These are phyloP conservation scores for Colletotrichum camelliae DNA, from an alignment of 2,329 filamentous ascomycete species.

Conservation along the genomic window DNA sequence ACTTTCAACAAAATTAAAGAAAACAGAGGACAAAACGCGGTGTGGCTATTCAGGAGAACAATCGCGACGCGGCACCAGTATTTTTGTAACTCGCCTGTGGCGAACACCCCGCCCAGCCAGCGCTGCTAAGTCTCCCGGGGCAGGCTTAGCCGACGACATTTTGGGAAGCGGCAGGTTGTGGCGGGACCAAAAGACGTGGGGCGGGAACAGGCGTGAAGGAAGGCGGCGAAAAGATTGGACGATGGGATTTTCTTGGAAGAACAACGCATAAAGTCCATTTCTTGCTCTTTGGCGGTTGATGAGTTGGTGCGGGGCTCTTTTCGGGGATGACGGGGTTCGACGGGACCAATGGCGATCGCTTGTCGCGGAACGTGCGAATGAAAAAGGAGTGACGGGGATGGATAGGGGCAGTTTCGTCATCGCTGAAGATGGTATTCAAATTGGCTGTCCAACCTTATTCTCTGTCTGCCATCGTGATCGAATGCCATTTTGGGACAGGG, in stretches of 20 bases:
- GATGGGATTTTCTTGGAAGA: background rate
- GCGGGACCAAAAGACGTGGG: background rate
- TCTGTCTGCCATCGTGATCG: background rate
- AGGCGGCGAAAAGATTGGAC: background rate
- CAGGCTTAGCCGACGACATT: background rate
- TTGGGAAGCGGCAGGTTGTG: background rate
- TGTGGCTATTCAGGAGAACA: background rate
- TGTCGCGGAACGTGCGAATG: background rate
- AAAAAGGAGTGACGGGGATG: background rate
- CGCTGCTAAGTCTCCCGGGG: background rate
- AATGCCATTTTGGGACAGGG: background rate
- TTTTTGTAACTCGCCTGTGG: slow-evolving; percentile 2
- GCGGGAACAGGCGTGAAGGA: background rate
- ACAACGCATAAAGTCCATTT: background rate
- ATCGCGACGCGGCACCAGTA: background rate
- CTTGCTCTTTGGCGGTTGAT: background rate
- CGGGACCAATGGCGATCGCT: background rate
- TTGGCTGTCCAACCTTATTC: too few relatives aligned
- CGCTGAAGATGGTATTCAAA: background rate
- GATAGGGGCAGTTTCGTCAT: background rate
- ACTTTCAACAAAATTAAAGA: background rate
- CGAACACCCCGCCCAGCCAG: background rate
- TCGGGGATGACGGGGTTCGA: background rate
- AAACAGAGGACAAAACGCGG: background rate
- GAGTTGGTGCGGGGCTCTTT: background rate